phyloP scores from a whole-genome alignment of 139 green algal species.

The Chlamydomonas sp. region DNA sequence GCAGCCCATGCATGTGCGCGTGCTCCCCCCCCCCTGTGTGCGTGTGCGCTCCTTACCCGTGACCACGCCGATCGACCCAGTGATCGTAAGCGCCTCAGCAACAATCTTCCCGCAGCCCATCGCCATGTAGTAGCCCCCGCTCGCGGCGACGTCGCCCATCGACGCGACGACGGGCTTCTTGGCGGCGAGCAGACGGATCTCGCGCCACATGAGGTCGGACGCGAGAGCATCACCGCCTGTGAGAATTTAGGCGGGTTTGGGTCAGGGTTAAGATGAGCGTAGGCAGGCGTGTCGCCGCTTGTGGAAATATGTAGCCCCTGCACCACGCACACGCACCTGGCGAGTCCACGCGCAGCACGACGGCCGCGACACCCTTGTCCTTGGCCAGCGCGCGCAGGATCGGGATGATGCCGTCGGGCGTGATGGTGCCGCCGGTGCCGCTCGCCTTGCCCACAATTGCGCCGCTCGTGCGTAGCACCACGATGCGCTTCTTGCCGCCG shows the following conservation, averaged over 20 bases:
- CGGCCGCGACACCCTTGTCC: slow-evolving; percentile 31
- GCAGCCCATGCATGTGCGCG: too few relatives aligned
- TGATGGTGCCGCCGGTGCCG: slow-evolving; percentile 28
- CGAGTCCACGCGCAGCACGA: slow-evolving; percentile 74
- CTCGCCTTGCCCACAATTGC: slow-evolving; percentile 38
- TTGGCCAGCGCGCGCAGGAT: slow-evolving; percentile 42
- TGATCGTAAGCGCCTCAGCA: slow-evolving; percentile 87
- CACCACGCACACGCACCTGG: too few relatives aligned
- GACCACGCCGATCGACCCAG: slow-evolving; percentile 38
- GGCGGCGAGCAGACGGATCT: slow-evolving; percentile 57
- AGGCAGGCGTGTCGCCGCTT: too few relatives aligned
- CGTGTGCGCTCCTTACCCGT: slow-evolving; percentile 10
- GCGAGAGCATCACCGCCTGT: slow-evolving; percentile 85
- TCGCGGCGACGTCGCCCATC: slow-evolving; percentile 92
- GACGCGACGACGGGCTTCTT: slow-evolving; percentile 88
- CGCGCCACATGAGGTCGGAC: slow-evolving; percentile 91
- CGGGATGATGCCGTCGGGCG: slow-evolving; percentile 40
- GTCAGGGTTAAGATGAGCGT: too few relatives aligned
- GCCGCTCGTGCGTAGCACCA: slow-evolving; percentile 72
- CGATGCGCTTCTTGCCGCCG: slow-evolving; percentile 69
- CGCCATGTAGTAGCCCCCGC: slow-evolving; percentile 91
- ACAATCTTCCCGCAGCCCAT: slow-evolving; percentile 70
- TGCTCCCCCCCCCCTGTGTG: too few relatives aligned
- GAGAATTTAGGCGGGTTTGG: too few relatives aligned
- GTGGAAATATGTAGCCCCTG: too few relatives aligned